phyloP scores from a whole-genome alignment of 192 early-diverging fungal species.

The Gryganskiella cystojenkinii region DNA sequence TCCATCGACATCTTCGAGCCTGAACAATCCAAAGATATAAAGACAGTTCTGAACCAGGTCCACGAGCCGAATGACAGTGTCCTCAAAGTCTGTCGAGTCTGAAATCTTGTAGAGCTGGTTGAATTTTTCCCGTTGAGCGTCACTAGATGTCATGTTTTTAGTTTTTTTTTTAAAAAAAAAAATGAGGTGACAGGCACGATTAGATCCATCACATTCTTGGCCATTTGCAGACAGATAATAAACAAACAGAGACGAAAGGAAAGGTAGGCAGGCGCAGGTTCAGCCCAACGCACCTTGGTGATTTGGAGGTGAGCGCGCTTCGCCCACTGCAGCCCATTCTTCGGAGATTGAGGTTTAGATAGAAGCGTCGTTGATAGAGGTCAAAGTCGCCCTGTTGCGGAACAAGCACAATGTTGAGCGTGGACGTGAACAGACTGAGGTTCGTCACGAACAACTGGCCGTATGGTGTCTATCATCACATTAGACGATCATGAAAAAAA shows the following conservation, averaged over 20 bases:
- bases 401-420: slow-evolving; percentile 61
- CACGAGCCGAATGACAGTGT: slow-evolving; percentile 60
- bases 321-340: slow-evolving; percentile 62
- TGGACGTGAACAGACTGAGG: slow-evolving; percentile 56
- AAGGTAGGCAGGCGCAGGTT: no score
- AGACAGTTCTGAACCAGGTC: slow-evolving; percentile 56
- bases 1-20: slow-evolving; percentile 58
- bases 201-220: neutral
- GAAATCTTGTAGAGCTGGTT: slow-evolving; percentile 60
- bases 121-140: slow-evolving; percentile 64
- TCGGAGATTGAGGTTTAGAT: slow-evolving; percentile 62
- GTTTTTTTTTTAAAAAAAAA: neutral
- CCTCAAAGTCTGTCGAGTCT: slow-evolving; percentile 56
- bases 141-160: no score
- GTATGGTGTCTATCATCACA: slow-evolving; percentile 50
- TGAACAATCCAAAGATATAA: slow-evolving; percentile 54
- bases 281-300: slow-evolving; percentile 57
- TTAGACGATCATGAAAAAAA: neutral
- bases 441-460: slow-evolving; percentile 62
- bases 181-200: slow-evolving; percentile 1
- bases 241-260: neutral
- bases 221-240: neutral
- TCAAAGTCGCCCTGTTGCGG: slow-evolving; percentile 62
- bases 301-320: slow-evolving; percentile 59
- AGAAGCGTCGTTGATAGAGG: slow-evolving; percentile 53